Conservation (phyloP, 1,284 basidiomycete genomes). For the Cryptococcus deneoformans region DNA sequence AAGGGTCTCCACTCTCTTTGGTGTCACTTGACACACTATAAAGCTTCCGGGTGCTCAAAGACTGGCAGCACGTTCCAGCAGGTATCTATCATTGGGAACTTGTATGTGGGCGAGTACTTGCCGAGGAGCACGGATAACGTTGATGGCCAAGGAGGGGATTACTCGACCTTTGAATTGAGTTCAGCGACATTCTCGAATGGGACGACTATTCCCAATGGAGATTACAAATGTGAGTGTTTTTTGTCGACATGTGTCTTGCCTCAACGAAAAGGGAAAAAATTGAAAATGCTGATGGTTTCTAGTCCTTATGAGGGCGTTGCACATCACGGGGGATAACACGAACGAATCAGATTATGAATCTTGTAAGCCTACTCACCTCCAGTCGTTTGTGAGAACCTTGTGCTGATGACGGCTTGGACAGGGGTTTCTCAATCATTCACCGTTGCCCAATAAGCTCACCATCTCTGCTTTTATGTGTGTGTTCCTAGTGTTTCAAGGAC, state of each 20-base stretch:
- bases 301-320: slow-evolving; percentile 60
- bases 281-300: background rate
- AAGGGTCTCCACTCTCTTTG: slow-evolving; percentile 7
- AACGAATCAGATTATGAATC: slow-evolving; percentile 59
- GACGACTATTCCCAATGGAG: slow-evolving; percentile 60
- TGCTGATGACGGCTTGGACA: slow-evolving; percentile 3
- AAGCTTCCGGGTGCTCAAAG: slow-evolving; percentile 18
- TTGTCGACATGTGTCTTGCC: background rate
- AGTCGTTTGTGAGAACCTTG: background rate
- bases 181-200: slow-evolving; percentile 57
- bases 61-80: slow-evolving; percentile 40
- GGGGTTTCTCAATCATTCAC: slow-evolving; percentile 24
- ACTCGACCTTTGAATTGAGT: slow-evolving; percentile 49
- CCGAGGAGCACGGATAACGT: slow-evolving; percentile 40
- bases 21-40: slow-evolving; percentile 24
- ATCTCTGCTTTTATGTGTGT: background rate
- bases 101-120: slow-evolving; percentile 49
- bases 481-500: background rate
- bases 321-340: slow-evolving; percentile 58
- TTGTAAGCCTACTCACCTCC: slow-evolving; percentile 39
- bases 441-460: slow-evolving; percentile 12
- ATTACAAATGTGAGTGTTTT: slow-evolving; percentile 52
- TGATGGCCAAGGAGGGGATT: slow-evolving; percentile 47
- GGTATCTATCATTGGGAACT: slow-evolving; percentile 51
- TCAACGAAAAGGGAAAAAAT: background rate